Evolutionary conservation across 1,284 basidiomycete genomes (phyloP).

Genomic region (Fomitiporia mediterranea): DNA sequence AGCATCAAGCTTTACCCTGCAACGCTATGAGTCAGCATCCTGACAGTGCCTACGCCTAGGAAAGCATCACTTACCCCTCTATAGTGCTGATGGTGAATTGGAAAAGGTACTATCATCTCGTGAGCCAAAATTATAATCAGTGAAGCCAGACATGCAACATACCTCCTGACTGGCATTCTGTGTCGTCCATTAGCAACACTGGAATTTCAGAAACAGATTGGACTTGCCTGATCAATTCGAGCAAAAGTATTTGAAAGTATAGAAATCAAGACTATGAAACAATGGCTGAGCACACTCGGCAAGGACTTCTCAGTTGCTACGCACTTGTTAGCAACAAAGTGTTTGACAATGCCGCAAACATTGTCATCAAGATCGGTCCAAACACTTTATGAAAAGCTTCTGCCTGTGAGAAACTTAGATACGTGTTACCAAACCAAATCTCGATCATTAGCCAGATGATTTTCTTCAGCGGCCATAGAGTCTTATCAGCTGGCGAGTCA

Average conservation of each 20-base stretch:
- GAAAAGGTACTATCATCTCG: slow-evolving; percentile 86
- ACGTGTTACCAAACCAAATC: slow-evolving; percentile 83
- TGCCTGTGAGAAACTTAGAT: slow-evolving; percentile 63
- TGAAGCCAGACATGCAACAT: slow-evolving; percentile 16
- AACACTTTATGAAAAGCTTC: slow-evolving; percentile 79
- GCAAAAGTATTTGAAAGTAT: slow-evolving; percentile 85
- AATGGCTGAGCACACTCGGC: slow-evolving; percentile 7
- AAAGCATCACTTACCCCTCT: slow-evolving; percentile 58
- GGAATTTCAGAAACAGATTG: slow-evolving; percentile 5
- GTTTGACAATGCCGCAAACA: slow-evolving; percentile 78
- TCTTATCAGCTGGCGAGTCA: slow-evolving; percentile 35
- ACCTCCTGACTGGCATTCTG: slow-evolving; percentile 84
- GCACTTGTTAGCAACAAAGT: slow-evolving; percentile 76
- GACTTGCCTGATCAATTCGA: slow-evolving; percentile 65
- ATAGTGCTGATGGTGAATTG: slow-evolving; percentile 85
- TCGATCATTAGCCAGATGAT: slow-evolving; percentile 81
- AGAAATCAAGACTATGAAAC: slow-evolving; percentile 72
- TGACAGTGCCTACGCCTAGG: neutral
- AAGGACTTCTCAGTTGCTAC: slow-evolving; percentile 25
- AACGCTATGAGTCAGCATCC: neutral
- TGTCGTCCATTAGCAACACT: neutral
- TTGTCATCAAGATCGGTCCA: slow-evolving; percentile 82
- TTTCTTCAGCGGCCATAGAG: slow-evolving; percentile 55
- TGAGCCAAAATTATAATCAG: neutral
- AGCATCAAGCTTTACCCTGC: slow-evolving; percentile 76